Evolutionary conservation across 306 rosid genomes (phyloP).

Genomic region (Begonia peltatifolia): DNA sequence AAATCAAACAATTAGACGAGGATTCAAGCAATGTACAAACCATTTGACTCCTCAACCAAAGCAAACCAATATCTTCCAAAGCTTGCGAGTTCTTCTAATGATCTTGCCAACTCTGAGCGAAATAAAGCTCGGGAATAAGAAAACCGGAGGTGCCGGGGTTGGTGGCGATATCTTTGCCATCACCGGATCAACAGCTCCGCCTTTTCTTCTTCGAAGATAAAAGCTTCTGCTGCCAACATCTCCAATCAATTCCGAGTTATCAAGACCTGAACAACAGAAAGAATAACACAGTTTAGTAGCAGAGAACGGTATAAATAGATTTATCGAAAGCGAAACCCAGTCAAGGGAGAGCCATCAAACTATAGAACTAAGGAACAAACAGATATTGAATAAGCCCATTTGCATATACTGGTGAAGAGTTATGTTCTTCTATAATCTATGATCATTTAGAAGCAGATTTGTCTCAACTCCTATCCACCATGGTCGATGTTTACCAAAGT

Average conservation of each 20-base stretch:
- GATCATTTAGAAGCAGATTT: too few relatives aligned
- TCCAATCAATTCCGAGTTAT: constrained; percentile 50
- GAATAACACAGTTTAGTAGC: background rate
- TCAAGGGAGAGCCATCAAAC: too few relatives aligned
- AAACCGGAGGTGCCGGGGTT: constrained; percentile 20
- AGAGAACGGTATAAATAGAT: too few relatives aligned
- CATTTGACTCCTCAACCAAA: constrained; percentile 1
- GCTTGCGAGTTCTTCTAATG: constrained; percentile 39
- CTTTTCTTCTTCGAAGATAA: constrained; percentile 36
- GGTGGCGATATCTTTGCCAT: constrained; percentile 3
- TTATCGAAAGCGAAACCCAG: too few relatives aligned
- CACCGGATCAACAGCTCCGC: constrained; percentile 8
- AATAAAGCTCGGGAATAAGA: constrained; percentile 22
- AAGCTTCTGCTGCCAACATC: constrained; percentile 70
- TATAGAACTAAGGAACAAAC: too few relatives aligned
- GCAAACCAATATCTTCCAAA: constrained; percentile 28
- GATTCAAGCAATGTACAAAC: too few relatives aligned
- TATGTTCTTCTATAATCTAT: too few relatives aligned
- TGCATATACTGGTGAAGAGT: too few relatives aligned
- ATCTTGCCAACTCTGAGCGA: constrained; percentile 33
- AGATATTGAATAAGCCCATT: too few relatives aligned
- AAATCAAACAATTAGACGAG: too few relatives aligned
- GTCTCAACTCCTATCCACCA: too few relatives aligned
- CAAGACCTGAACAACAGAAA: constrained; percentile 41
- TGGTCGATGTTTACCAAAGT: too few relatives aligned